Evolutionary conservation across 2,329 filamentous ascomycete species (phyloP).

Genomic region (Xylariaceae sp.): DNA sequence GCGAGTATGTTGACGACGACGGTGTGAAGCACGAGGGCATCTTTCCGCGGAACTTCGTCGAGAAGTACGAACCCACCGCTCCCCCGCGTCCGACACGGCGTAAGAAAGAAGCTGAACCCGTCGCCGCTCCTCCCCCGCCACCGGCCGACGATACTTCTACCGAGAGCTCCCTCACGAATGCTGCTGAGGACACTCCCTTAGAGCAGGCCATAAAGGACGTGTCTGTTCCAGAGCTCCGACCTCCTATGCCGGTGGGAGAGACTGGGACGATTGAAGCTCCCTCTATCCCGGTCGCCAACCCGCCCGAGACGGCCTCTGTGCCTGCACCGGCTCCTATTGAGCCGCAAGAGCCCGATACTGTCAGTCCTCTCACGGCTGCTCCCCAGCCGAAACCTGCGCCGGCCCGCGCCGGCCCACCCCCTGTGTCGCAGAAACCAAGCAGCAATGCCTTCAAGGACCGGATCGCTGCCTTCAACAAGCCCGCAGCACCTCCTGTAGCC

Average conservation of each 20-base stretch:
- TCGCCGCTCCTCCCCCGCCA: constrained; percentile 34
- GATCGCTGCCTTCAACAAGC: constrained; percentile 95
- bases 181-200: constrained; percentile 13
- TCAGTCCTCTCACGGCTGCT: constrained; percentile 40
- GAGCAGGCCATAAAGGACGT: constrained; percentile 32
- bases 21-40: constrained; percentile 79
- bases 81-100: constrained; percentile 80
- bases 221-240: constrained; percentile 26
- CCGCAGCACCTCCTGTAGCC: constrained; percentile 78
- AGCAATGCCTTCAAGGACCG: constrained; percentile 86
- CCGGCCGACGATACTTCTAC: constrained; percentile 26
- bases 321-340: constrained; percentile 36
- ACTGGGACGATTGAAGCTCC: constrained; percentile 28
- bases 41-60: constrained; percentile 96
- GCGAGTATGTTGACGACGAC: constrained; percentile 76
- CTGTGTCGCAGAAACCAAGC: constrained; percentile 69
- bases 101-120: constrained; percentile 63
- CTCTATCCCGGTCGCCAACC: constrained; percentile 32
- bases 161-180: constrained; percentile 25
- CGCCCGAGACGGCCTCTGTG: constrained; percentile 37
- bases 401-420: constrained; percentile 63
- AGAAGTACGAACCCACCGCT: constrained; percentile 87
- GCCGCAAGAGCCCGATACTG: constrained; percentile 33
- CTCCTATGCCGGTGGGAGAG: constrained; percentile 28
- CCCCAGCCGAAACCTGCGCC: constrained; percentile 31